Evolutionary conservation across 1,284 basidiomycete genomes (phyloP), one percentile per base, ranked within the genome.

Genomic region (Cryptococcus jaspeensis): DNA sequence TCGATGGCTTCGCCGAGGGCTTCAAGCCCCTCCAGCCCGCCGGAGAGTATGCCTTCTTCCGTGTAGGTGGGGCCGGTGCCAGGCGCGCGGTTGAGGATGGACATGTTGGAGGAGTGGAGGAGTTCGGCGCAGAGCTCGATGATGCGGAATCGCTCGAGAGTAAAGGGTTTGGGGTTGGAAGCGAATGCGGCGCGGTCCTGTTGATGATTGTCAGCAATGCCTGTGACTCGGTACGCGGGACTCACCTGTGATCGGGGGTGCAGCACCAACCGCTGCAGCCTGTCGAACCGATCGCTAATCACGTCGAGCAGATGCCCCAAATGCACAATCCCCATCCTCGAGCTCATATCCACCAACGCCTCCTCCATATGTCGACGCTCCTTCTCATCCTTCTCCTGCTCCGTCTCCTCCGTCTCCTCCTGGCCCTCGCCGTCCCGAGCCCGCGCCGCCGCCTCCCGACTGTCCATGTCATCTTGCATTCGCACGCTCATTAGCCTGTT

Each of bases 101-200:
- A 87, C 95, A 99, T 98, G 72, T 98, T 99, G 15, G 95, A 99
- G 75, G 92, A 96, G 73, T 99, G 96, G 15, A 99, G 79, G 15
- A 99, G 84, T 75, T 99, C 96, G 18, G 95, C 96, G 67, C 96
- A 95, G 8, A 99, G 83, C 77, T 99, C 96, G 73, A 92, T 90
- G 70, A 99, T 92, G n/a, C 95, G 86, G 77, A 94, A 97, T 5
- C 96, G 86, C 73, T 98, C 96, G 64, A 95, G 87, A 0, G 95
- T 97, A 36, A 99, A 83, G 0, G 95, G 93, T 1, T 82, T 84
- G 9, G 80, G 73, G 5, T 88, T 87, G 20, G 87, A 80, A 0
- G 89, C 87, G 0, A 89, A 90, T n/a, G 82, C 80, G 18, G 89
- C 80, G 6, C 84, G 82, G 0, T 84, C 84, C 70, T 82, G 81